Evolutionary conservation across 371 early-diverging fungal genomes (phyloP), one percentile per base, ranked within the genome.

Genomic region (Basidiobolus heterosporus): DNA sequence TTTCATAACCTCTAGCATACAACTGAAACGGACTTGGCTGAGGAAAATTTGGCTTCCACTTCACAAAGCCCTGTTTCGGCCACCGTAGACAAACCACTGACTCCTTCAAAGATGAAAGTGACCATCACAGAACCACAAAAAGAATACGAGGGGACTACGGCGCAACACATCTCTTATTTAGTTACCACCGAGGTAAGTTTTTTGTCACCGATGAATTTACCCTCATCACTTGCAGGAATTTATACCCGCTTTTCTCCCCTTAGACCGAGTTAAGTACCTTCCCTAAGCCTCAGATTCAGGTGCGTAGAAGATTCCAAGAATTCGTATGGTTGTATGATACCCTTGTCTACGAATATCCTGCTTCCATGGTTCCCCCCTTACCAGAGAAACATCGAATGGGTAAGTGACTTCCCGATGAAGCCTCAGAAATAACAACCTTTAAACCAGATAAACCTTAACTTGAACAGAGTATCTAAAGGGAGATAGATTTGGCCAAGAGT

Each of bases 381-480:
- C 94, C 96, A 0, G 91, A 83, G 45, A 90, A 88, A 57, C 84
- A 88, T 56, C 80, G 90, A 45, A 61, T 87, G 60, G 79, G 85
- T 84, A 70, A 17, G 67, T 39, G 23, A 43, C 6, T 30, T n/a
- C n/a, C n/a, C n/a, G 5, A 30, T 3, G 9, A 30, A 30, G 30
- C 5, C 30, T 3, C 30, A 5, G 30, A 30, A 30, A 30, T 30
- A 3, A 3, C 30, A 3, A 3, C 30, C 30, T 30, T 30, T 30
- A 30, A 30, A 30, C 9, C 9, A 30, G 9, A 3, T 30, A 30
- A 30, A 5, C 30, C 3, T 5, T 30, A 9, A 3, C 3, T 9
- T 9, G 3, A 9, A 30, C 9, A 82, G 88, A 87, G 57, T 95
- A 90, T 54, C 53, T 95, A n/a, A 89, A 90, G 37, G 92, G 95